These are phyloP conservation scores for Solanum pennellii DNA, from an alignment of 257 asterid species.

Conservation along the genomic window DNA sequence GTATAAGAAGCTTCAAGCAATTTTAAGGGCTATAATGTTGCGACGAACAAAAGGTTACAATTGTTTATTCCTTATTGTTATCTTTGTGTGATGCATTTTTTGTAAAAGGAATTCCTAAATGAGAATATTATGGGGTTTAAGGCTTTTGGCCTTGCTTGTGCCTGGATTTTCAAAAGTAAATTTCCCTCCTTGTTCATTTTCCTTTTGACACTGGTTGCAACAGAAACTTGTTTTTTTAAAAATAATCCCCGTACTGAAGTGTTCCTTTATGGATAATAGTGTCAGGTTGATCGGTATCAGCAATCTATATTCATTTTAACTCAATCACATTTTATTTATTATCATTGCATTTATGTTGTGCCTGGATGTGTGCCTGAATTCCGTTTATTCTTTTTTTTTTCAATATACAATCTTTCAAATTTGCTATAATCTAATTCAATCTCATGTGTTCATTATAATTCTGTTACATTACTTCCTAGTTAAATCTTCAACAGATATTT, in stretches of 20 bases:
- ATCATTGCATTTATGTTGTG: background rate
- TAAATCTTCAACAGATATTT: slow-evolving; percentile 1
- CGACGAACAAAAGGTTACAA: slow-evolving; percentile 91
- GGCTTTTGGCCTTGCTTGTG: background rate
- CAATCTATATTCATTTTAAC: background rate
- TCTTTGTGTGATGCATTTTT: background rate
- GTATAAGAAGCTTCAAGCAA: slow-evolving; percentile 74
- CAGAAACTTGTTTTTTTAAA: background rate
- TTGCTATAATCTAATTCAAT: background rate
- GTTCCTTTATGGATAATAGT: background rate
- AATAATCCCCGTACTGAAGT: background rate
- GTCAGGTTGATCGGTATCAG: background rate
- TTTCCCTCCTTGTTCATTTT: background rate
- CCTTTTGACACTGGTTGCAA: background rate
- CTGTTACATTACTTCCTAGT: background rate
- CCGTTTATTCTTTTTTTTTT: background rate
- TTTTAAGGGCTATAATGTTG: slow-evolving; percentile 79
- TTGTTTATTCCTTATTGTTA: background rate
- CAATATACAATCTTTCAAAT: background rate
- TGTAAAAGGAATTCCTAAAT: background rate
- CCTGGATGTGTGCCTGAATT: background rate
- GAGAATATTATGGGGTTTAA: background rate
- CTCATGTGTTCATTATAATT: background rate
- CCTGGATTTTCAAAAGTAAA: background rate
- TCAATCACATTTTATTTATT: background rate